Evolutionary conservation across 179 eudicot genomes (phyloP).

Genomic region (Actinidia chinensis): DNA sequence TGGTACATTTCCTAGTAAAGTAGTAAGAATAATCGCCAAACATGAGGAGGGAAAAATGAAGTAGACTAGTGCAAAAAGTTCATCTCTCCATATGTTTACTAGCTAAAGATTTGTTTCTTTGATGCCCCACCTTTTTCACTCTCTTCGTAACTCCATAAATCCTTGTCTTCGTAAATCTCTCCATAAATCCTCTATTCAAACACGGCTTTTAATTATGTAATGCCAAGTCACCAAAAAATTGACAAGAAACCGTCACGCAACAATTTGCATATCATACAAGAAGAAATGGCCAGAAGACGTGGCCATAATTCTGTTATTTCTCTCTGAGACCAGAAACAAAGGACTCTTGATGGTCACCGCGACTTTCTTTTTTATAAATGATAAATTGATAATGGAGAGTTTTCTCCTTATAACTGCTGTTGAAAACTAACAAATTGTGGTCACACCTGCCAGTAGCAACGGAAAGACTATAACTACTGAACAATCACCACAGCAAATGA

Average conservation of each 20-base stretch:
- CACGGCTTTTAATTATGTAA: neutral
- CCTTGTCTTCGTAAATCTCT: neutral
- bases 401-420: neutral
- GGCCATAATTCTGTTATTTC: slow-evolving; percentile 2
- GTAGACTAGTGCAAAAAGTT: too few species aligned
- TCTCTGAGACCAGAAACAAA: neutral
- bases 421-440: slow-evolving; percentile 5
- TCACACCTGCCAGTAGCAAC: slow-evolving; percentile 12
- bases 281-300: neutral
- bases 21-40: too few species aligned
- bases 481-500: slow-evolving; percentile 23
- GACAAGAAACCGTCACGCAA: neutral
- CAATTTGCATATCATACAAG: neutral
- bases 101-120: neutral
- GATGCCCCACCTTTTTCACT: neutral
- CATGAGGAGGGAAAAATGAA: too few species aligned
- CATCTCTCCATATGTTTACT: too few species aligned
- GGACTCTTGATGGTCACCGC: neutral
- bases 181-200: neutral
- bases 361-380: neutral
- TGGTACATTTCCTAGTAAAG: too few species aligned
- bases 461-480: slow-evolving; percentile 19
- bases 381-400: slow-evolving; percentile 9
- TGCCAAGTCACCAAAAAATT: slow-evolving; percentile 3
- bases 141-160: too few species aligned